Conservation (phyloP, 768 basidiomycete genomes). For the Russula virescens region DNA sequence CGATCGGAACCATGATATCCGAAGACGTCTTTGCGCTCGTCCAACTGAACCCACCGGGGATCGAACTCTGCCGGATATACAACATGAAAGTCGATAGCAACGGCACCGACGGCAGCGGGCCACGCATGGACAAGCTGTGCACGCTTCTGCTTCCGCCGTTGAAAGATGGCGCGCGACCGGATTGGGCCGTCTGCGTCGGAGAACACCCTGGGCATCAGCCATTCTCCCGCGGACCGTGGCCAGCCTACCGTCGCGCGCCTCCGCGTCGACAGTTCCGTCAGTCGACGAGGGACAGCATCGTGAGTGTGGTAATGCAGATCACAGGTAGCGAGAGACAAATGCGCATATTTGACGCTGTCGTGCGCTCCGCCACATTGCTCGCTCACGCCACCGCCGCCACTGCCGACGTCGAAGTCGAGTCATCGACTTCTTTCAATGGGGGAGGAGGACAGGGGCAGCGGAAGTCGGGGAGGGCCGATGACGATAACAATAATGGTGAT, state of each 20-base stretch:
- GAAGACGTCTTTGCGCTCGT: not conserved
- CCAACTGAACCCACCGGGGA: not conserved
- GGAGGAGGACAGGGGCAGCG: too few relatives aligned
- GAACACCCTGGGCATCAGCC: not conserved
- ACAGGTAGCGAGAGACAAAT: not conserved
- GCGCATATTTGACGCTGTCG: not conserved
- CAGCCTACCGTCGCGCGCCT: not conserved
- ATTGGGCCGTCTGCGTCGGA: not conserved
- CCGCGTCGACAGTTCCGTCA: not conserved
- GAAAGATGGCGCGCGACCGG: not conserved
- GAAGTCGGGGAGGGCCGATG: not conserved
- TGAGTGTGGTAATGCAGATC: constrained; percentile 2
- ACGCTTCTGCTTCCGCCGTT: not conserved
- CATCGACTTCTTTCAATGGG: too few relatives aligned
- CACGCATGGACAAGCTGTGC: not conserved
- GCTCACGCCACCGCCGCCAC: not conserved
- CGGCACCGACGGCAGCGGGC: not conserved
- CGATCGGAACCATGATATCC: constrained; percentile 1
- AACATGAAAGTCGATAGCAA: not conserved
- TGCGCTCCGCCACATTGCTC: not conserved
- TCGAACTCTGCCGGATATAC: not conserved
- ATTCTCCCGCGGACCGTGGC: not conserved
- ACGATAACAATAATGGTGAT: not conserved
- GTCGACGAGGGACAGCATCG: not conserved
- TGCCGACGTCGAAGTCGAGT: not conserved